Evolutionary conservation across 2,329 filamentous ascomycete species (phyloP), one percentile per base, ranked within the genome.

Genomic region (Alternaria hordeiaustralica): DNA sequence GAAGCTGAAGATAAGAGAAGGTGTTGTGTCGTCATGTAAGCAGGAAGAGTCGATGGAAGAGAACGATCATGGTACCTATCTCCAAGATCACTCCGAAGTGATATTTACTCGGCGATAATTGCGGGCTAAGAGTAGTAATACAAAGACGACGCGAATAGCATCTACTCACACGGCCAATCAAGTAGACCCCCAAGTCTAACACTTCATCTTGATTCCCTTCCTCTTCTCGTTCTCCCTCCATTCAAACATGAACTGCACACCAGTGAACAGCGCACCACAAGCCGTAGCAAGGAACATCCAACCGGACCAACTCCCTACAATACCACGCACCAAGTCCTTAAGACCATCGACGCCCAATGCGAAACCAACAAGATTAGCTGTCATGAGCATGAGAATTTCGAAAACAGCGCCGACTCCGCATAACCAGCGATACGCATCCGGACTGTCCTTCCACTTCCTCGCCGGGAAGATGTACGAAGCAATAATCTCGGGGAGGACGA

Each of bases 201-300:
- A 98, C 82, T 93, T 97, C 80, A 97, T 79, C 70, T 88, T 86
- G 62, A 97, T 90, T 1, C 96, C 96, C 71, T 88, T 88, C 72
- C 95, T 87, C 81, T 89, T 88, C 84, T 99, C 96, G 45, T 87
- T 85, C 82, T 97, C 93, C 56, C 96, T 86, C 70, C 96, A 87
- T 84, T 99, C 96, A 83, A 98, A 97, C 96, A 99, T 99, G 75
- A 97, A 84, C 82, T 98, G 95, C 45, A 92, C 87, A 25, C 91
- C 94, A 1, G 94, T 89, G 77, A 97, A 99, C 9, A 98, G 80
- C 46, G 88, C 89, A n/a, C 80, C 81, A 74, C 89, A 95, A 4
- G 93, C 92, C 3, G 85, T 84, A 11, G 89, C 75, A 47, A 98
- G 80, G 78, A 97, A 99, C 2, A 88, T 77, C 10, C 92, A 75